phyloP scores from a whole-genome alignment of 176 grass and related monocot species.

The Oryza officinalis region DNA sequence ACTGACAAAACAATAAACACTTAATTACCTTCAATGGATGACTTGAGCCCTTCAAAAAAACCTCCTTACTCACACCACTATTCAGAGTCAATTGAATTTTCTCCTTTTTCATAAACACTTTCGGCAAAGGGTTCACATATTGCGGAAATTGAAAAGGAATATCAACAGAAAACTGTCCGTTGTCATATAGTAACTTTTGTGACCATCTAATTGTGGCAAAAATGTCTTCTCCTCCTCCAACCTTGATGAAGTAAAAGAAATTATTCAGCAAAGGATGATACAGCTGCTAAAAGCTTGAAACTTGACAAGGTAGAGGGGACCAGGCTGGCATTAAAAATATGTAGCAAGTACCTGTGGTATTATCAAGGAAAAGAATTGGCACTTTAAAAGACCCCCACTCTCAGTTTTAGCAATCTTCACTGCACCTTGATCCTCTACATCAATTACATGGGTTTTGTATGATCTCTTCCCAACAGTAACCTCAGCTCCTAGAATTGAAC shows the following conservation, averaged over 20 bases:
- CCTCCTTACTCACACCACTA: conserved; percentile 72
- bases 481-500: conserved; percentile 96
- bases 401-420: conserved; percentile 46
- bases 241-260: conserved; percentile 49
- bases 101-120: conserved; percentile 86
- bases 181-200: conserved; percentile 72
- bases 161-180: conserved; percentile 76
- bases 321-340: conserved; percentile 20
- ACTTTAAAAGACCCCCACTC: conserved; percentile 66
- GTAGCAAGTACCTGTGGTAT: conserved; percentile 64
- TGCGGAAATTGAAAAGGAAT: conserved; percentile 77
- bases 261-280: conserved; percentile 14
- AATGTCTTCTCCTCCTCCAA: conserved; percentile 85
- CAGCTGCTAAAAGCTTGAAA: conserved; percentile 20
- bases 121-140: conserved; percentile 78
- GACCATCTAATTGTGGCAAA: conserved; percentile 87
- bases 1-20: conserved; percentile 17
- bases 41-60: conserved; percentile 78
- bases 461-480: conserved; percentile 76
- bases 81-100: conserved; percentile 86
- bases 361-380: conserved; percentile 70
- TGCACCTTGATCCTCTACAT: conserved; percentile 54
- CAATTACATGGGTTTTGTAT: conserved; percentile 73
- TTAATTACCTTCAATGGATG: conserved; percentile 87
- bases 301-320: not conserved